Conservation (phyloP, 164 flowering plant species). For the Saururus chinensis region DNA sequence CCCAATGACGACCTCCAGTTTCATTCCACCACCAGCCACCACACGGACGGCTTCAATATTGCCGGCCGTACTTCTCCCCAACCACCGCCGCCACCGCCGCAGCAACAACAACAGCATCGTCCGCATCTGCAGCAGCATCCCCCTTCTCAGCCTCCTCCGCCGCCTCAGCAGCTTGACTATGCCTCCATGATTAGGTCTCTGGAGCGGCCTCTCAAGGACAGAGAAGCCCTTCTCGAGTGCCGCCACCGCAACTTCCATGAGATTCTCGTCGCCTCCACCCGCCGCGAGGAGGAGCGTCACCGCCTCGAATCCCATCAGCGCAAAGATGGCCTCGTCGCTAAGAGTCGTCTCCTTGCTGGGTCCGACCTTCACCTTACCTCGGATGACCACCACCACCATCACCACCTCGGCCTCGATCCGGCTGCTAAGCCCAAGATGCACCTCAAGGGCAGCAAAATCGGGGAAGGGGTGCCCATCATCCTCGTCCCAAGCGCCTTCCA, state of each 20-base stretch:
- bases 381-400: background rate
- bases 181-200: constrained; percentile 33
- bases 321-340: constrained; percentile 82
- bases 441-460: constrained; percentile 67
- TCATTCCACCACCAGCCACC: too few relatives aligned
- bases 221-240: constrained; percentile 66
- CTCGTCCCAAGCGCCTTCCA: constrained; percentile 94
- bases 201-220: constrained; percentile 77
- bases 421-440: constrained; percentile 55
- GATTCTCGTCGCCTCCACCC: constrained; percentile 43
- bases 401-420: constrained; percentile 29
- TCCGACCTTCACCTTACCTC: constrained; percentile 14
- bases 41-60: too few relatives aligned
- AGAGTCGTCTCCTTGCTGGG: constrained; percentile 65
- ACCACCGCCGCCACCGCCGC: too few relatives aligned
- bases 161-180: constrained; percentile 15
- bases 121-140: background rate
- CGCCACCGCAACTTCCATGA: constrained; percentile 60
- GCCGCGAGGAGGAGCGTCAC: constrained; percentile 78
- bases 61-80: too few relatives aligned
- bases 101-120: too few relatives aligned
- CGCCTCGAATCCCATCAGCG: constrained; percentile 73
- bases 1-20: background rate
- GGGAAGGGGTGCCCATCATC: constrained; percentile 97
- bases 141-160: background rate